Base-by-base conservation (phyloP, 2,329 filamentous ascomycete species). In the Pseudopyricularia cyperi region DNA sequence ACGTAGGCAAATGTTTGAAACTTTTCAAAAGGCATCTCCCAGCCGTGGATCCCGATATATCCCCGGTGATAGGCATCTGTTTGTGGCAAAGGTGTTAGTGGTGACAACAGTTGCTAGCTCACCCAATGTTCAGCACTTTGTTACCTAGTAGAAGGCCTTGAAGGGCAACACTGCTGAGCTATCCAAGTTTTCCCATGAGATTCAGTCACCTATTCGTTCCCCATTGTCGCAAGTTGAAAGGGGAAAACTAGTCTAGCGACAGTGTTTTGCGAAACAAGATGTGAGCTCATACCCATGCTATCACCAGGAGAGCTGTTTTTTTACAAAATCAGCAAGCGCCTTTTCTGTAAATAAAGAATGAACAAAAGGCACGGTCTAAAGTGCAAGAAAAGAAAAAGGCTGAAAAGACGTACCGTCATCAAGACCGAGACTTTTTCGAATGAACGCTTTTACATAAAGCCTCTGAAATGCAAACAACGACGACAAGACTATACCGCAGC, bases 391-490 rank as follows among this genome's bases (percentile, higher is more conserved):
- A n/a, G 26, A 19, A 33, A 35, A 4, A 19, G 3, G 15, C 5
- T 14, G 11, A 19, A 49, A 11, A 14, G 6, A 54, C 59, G 28
- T 52, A 63, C 62, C 57, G 53, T 64, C 62, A 35, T 64, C 61
- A 35, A 61, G 24, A 6, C 58, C 56, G 42, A 64, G 56, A 2
- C 53, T 54, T 15, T 57, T 57, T 48, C 58, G 57, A 11, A 64
- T 52, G 22, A 49, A 15, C 3, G 59, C 39, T 47, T 61, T 62
- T 1, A 58, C 59, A 48, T 63, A 64, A n/a, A 63, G 50, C 14
- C 61, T 57, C 54, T 63, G 61, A 1, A 54, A 34, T 9, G 63
- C 47, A 47, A 64, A 63, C 0, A 56, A 15, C 2, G 61, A 24
- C 0, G 58, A 54, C 2, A 63, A 32, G 7, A 57, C 37, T 19